phyloP scores from a whole-genome alignment of 1,284 basidiomycete genomes.

The Coniferiporia sulphurascens region DNA sequence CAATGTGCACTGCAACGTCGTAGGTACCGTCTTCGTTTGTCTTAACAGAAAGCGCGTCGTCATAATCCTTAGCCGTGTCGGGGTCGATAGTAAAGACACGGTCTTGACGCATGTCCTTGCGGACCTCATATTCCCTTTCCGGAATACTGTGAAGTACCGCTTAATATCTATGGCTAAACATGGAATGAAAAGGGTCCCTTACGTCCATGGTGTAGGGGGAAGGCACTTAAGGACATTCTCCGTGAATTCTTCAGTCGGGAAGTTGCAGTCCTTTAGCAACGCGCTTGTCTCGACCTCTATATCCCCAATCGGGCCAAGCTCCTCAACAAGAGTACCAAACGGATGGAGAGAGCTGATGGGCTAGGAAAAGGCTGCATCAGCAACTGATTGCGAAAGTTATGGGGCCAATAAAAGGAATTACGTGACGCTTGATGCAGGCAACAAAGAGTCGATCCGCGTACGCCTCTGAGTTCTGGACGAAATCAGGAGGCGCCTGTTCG shows the following conservation, averaged over 20 bases:
- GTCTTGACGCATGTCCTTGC: constrained; percentile 82
- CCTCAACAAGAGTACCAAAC: constrained; percentile 97
- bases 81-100: constrained; percentile 95
- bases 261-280: constrained; percentile 96
- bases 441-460: constrained; percentile 94
- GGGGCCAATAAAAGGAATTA: constrained; percentile 34
- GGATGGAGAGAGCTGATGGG: constrained; percentile 96
- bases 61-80: constrained; percentile 83
- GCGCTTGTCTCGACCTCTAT: constrained; percentile 98
- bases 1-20: constrained; percentile 91
- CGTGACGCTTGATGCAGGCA: constrained; percentile 96
- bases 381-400: constrained; percentile 16
- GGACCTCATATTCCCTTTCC: constrained; percentile 82
- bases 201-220: constrained; percentile 92
- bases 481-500: constrained; percentile 95
- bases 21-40: constrained; percentile 86
- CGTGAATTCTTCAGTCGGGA: constrained; percentile 90
- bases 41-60: constrained; percentile 91
- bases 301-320: constrained; percentile 97
- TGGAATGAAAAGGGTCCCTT: constrained; percentile 31
- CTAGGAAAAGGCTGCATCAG: constrained; percentile 32
- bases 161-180: background rate
- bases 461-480: constrained; percentile 89
- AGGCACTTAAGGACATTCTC: constrained; percentile 95
- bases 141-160: constrained; percentile 60